Evolutionary conservation across 2,329 filamentous ascomycete genomes (phyloP).

Genomic region (Diplodia sapinea): DNA sequence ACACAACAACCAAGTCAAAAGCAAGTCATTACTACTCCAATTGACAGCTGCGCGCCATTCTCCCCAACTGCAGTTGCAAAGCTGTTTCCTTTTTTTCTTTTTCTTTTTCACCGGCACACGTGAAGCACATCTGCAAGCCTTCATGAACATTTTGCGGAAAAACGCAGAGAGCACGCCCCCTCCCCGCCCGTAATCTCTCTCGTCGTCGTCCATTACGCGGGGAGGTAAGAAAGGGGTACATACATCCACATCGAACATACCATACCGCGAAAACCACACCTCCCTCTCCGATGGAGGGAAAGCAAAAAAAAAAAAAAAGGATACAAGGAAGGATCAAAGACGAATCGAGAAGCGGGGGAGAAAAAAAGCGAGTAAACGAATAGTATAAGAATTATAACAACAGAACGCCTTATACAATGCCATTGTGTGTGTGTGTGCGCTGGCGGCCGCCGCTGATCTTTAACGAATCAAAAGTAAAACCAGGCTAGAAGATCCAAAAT

Average conservation of each 20-base stretch:
- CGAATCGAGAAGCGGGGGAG: neutral
- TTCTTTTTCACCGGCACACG: too few species aligned
- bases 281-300: too few species aligned
- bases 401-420: conserved; percentile 19
- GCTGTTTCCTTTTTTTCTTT: too few species aligned
- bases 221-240: neutral
- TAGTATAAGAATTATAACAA: neutral
- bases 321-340: conserved; percentile 21
- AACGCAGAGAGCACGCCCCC: neutral
- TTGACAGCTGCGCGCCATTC: too few species aligned
- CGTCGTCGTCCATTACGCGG: too few species aligned
- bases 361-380: neutral
- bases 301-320: neutral
- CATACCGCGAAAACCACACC: neutral
- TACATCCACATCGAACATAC: neutral
- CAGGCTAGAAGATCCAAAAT: neutral
- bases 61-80: too few species aligned
- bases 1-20: too few species aligned
- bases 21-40: too few species aligned
- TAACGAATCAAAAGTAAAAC: neutral
- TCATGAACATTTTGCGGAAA: too few species aligned
- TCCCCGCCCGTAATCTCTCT: too few species aligned
- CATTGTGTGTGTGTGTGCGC: conserved; percentile 9
- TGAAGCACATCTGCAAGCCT: neutral
- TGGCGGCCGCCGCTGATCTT: neutral